Evolutionary conservation across 2,329 filamentous ascomycete genomes (phyloP).

Genomic region (Phialemoniopsis sp.): DNA sequence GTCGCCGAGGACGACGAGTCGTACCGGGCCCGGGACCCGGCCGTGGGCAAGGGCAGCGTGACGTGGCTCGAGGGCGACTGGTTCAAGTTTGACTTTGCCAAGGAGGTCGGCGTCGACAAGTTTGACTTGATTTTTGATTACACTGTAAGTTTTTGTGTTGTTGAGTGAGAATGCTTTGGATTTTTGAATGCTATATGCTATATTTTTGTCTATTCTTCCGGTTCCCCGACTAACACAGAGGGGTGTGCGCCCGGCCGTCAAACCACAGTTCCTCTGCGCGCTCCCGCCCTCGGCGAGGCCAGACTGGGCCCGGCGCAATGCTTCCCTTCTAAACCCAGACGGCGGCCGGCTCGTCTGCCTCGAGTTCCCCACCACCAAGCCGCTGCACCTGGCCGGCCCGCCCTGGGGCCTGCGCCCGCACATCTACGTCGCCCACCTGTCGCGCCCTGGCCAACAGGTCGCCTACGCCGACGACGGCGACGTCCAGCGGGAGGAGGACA

Average conservation of each 20-base stretch:
- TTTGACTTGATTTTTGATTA: constrained; percentile 68
- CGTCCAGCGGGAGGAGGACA: constrained; percentile 32
- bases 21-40: constrained; percentile 32
- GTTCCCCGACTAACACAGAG: too few relatives aligned
- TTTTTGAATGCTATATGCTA: too few relatives aligned
- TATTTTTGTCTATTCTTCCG: too few relatives aligned
- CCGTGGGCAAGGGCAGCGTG: constrained; percentile 40
- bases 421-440: constrained; percentile 69
- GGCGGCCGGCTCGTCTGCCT: constrained; percentile 57
- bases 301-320: constrained; percentile 49
- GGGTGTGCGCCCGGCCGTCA: too few relatives aligned
- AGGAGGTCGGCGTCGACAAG: constrained; percentile 31
- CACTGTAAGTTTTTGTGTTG: constrained; percentile 49
- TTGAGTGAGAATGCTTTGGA: too few relatives aligned
- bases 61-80: constrained; percentile 62
- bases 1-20: constrained; percentile 28
- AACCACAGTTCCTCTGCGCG: constrained; percentile 55
- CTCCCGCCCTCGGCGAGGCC: constrained; percentile 49
- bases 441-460: constrained; percentile 63
- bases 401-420: constrained; percentile 67
- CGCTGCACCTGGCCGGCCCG: constrained; percentile 61
- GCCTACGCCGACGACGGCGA: constrained; percentile 46
- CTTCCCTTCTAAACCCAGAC: constrained; percentile 39
- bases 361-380: constrained; percentile 75
- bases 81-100: constrained; percentile 56